Evolutionary conservation across 2,329 filamentous ascomycete species (phyloP).

Genomic region (Simplicillium aogashimaense): DNA sequence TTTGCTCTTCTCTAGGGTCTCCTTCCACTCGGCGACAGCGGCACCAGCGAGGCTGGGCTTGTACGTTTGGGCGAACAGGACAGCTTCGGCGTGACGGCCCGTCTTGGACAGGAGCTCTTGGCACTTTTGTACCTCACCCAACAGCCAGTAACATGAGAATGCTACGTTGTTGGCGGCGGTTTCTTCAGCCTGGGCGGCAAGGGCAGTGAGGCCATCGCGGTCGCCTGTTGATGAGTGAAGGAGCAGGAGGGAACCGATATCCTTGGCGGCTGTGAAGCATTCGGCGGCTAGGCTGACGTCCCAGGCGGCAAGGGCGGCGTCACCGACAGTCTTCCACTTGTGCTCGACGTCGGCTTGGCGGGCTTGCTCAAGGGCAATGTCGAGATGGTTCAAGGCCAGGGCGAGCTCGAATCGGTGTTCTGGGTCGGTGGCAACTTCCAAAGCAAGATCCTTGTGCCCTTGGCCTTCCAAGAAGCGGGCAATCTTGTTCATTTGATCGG

Average conservation of each 20-base stretch:
- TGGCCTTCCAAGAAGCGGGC: slow-evolving; percentile 95
- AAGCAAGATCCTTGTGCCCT: slow-evolving; percentile 88
- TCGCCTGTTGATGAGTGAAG: slow-evolving; percentile 82
- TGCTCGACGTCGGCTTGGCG: slow-evolving; percentile 79
- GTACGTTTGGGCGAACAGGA: slow-evolving; percentile 90
- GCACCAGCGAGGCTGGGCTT: slow-evolving; percentile 66
- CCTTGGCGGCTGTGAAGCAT: slow-evolving; percentile 85
- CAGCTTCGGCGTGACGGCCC: slow-evolving; percentile 72
- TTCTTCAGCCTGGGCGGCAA: slow-evolving; percentile 66
- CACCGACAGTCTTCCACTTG: slow-evolving; percentile 97
- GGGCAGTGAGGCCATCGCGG: slow-evolving; percentile 57
- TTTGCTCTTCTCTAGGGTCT: slow-evolving; percentile 69
- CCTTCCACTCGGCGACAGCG: slow-evolving; percentile 73
- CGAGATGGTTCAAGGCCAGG: slow-evolving; percentile 69
- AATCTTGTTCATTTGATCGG: slow-evolving; percentile 97
- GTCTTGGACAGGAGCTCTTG: slow-evolving; percentile 72
- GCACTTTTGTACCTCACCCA: slow-evolving; percentile 74
- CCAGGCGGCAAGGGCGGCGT: slow-evolving; percentile 80
- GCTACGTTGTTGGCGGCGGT: slow-evolving; percentile 83
- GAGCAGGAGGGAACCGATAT: slow-evolving; percentile 79
- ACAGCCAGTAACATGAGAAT: slow-evolving; percentile 82
- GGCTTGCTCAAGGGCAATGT: slow-evolving; percentile 78
- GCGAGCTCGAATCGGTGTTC: slow-evolving; percentile 97
- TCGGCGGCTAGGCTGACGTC: slow-evolving; percentile 81
- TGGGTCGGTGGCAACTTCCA: slow-evolving; percentile 87